Evolutionary conservation across 768 basidiomycete species (phyloP).

Genomic region (Cystofilobasidium capitatum): DNA sequence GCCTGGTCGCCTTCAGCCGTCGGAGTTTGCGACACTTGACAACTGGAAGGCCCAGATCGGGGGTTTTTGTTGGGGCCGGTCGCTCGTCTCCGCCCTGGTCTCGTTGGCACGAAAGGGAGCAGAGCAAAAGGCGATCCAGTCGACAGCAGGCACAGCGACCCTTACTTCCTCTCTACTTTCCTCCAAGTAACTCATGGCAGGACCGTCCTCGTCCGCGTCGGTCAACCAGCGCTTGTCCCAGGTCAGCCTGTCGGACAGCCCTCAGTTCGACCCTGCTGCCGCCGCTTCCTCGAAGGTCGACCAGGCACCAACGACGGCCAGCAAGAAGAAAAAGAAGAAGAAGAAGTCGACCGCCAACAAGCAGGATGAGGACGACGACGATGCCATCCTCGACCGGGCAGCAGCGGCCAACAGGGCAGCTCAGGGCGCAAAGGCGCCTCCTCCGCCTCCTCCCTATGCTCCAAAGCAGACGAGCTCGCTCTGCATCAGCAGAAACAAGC

Average conservation of each 20-base stretch:
- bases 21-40: no score
- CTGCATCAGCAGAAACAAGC: conserved; percentile 85
- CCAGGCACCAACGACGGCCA: neutral
- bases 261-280: neutral
- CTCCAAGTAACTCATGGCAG: no score
- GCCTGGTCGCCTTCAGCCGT: no score
- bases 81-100: no score
- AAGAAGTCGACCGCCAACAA: conserved; percentile 5
- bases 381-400: neutral
- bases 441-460: conserved; percentile 42
- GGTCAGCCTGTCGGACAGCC: neutral
- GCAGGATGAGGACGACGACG: neutral
- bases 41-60: no score
- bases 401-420: neutral
- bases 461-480: conserved; percentile 58
- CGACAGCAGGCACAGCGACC: no score
- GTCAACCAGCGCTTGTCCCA: no score
- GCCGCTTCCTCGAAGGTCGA: neutral
- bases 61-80: no score
- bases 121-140: no score
- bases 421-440: conserved; percentile 36
- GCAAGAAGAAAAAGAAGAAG: conserved; percentile 28
- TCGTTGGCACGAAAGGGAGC: no score
- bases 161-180: no score
- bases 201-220: no score